Evolutionary conservation across 305 asterid species (phyloP).

Genomic region (Fraxinus dipetala): DNA sequence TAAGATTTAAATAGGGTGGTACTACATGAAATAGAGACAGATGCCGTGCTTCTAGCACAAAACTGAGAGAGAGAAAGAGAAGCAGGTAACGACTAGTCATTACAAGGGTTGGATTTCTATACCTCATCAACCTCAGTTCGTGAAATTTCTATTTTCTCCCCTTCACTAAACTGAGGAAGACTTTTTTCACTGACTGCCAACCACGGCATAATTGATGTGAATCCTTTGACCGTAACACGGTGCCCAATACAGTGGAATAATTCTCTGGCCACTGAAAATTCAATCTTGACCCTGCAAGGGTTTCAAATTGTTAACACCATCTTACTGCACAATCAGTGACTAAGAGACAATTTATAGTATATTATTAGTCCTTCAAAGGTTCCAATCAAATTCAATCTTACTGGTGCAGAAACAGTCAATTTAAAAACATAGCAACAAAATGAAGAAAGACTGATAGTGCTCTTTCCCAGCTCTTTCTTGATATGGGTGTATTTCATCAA

Average conservation of each 20-base stretch:
- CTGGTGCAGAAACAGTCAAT: slow-evolving; percentile 6
- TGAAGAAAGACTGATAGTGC: neutral
- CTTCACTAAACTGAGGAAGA: slow-evolving; percentile 64
- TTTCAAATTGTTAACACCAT: slow-evolving; percentile 15
- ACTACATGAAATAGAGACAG: neutral
- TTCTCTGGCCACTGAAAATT: slow-evolving; percentile 73
- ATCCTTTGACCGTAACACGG: slow-evolving; percentile 59
- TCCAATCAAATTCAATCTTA: slow-evolving; percentile 12
- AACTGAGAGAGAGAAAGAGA: neutral
- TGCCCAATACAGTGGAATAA: slow-evolving; percentile 69
- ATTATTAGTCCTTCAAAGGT: neutral
- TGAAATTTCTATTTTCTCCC: slow-evolving; percentile 58
- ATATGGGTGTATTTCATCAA: neutral
- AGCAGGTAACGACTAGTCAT: neutral
- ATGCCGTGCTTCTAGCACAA: slow-evolving; percentile 7
- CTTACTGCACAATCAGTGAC: slow-evolving; percentile 3
- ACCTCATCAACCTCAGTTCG: slow-evolving; percentile 74
- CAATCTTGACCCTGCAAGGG: slow-evolving; percentile 55
- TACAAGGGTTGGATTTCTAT: slow-evolving; percentile 10
- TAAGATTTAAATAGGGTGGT: neutral
- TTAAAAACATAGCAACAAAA: neutral
- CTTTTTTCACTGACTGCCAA: slow-evolving; percentile 67
- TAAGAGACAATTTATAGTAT: neutral
- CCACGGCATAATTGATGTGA: slow-evolving; percentile 92
- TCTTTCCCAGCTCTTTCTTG: neutral